Conservation (phyloP, 768 basidiomycete species). For the Pleurotus cornucopiae region DNA sequence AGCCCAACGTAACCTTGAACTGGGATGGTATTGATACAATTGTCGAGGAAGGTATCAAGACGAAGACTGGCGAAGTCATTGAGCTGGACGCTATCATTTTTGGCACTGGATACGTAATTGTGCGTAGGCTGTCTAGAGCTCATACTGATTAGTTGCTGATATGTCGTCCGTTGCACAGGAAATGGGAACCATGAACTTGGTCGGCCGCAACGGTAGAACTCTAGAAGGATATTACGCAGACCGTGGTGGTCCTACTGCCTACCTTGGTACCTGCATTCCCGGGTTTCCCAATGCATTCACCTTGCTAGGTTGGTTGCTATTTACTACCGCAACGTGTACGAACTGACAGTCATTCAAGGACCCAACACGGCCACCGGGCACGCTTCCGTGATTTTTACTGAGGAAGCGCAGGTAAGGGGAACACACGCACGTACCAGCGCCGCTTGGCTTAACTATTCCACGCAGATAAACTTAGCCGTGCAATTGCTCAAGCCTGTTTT, state of each 20-base stretch:
- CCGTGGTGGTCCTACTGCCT: constrained; percentile 48
- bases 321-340: not conserved
- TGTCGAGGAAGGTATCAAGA: constrained; percentile 44
- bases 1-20: constrained; percentile 46
- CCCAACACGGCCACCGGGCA: constrained; percentile 59
- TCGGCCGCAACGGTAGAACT: constrained; percentile 37
- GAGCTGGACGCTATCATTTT: constrained; percentile 56
- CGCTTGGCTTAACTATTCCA: constrained; percentile 10
- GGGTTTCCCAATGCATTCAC: constrained; percentile 54
- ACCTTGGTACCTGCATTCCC: constrained; percentile 48
- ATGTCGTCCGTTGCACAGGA: constrained; percentile 23
- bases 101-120: constrained; percentile 50
- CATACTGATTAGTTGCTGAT: not conserved
- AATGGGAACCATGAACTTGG: constrained; percentile 28
- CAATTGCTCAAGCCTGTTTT: constrained; percentile 51
- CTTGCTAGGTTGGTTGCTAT: constrained; percentile 36
- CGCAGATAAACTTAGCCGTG: constrained; percentile 44
- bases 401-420: constrained; percentile 47
- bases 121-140: constrained; percentile 32
- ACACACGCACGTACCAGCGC: constrained; percentile 2
- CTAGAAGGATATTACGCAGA: constrained; percentile 41
- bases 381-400: constrained; percentile 51
- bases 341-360: constrained; percentile 22
- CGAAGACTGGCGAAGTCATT: constrained; percentile 44
- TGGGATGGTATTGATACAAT: constrained; percentile 48